Evolutionary conservation across 164 flowering plant genomes (phyloP).

Genomic region (Tetrastigma voinierianum): DNA sequence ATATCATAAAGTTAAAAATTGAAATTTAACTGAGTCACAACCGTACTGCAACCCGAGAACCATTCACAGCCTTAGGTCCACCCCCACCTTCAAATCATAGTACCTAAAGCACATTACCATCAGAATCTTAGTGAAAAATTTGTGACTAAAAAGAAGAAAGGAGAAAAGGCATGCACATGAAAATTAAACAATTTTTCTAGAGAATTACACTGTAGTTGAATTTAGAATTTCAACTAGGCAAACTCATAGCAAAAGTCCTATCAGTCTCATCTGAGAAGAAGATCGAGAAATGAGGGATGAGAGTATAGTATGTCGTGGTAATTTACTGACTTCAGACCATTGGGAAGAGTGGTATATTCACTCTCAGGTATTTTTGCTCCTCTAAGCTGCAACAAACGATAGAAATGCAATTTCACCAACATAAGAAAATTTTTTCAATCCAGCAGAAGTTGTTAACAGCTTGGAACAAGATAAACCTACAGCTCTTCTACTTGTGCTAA

Average conservation of each 20-base stretch:
- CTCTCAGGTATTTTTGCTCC: conserved; percentile 89
- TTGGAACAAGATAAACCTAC: conserved; percentile 35
- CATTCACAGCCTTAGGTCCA: conserved; percentile 81
- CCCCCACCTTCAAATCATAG: conserved; percentile 87
- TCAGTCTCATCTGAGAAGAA: not conserved
- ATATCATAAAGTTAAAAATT: conserved; percentile 1
- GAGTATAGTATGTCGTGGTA: not conserved
- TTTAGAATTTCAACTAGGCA: not conserved
- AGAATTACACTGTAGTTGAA: not conserved
- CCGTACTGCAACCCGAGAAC: conserved; percentile 98
- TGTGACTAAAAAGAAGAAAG: not conserved
- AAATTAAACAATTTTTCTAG: too few relatives aligned
- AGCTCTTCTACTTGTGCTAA: conserved; percentile 92
- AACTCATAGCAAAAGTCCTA: too few relatives aligned
- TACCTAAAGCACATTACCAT: conserved; percentile 48
- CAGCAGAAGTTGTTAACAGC: not conserved
- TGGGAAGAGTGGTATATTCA: conserved; percentile 81
- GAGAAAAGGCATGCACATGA: not conserved
- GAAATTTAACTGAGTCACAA: conserved; percentile 48
- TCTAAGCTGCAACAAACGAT: conserved; percentile 62
- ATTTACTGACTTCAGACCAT: conserved; percentile 80
- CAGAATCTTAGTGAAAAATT: not conserved
- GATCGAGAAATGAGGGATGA: not conserved
- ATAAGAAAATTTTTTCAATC: not conserved
- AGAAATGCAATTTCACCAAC: not conserved